Evolutionary conservation across 116 monocot species (phyloP), one percentile per base, ranked within the genome.

Genomic region (Thalassia testudinum): DNA sequence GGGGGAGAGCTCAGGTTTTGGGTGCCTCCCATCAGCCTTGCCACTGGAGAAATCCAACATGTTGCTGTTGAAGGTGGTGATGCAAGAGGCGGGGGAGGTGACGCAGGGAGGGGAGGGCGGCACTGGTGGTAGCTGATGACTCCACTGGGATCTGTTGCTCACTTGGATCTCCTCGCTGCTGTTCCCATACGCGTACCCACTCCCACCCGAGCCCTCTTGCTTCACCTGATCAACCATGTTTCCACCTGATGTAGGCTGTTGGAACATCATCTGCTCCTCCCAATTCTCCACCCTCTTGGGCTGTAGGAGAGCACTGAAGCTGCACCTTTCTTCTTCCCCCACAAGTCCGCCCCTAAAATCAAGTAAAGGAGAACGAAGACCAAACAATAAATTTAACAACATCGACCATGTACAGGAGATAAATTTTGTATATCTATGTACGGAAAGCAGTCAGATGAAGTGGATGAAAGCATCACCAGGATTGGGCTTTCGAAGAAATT

Each of bases 71-170:
- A 75, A 58, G 42, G 70, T 81, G 1, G 84, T 85, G n/a, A 81
- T 62, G 52, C 78, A 84, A 16, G 84, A 84, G 7, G 62, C 67
- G 14, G 80, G 80, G 43, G 88, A 77, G 12, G 83, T 74, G 53
- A 51, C 61, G 25, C n/a, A n/a, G 62, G 66, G 29, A 77, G 59
- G 37, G 63, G 44, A n/a, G n/a, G n/a, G n/a, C n/a, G n/a, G n/a
- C n/a, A n/a, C n/a, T n/a, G n/a, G n/a, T n/a, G n/a, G n/a, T n/a
- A n/a, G n/a, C n/a, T n/a, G n/a, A 43, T 61, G 61, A 56, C 57
- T 70, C 79, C 76, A 79, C 21, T 70, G 45, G 68, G 74, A 70
- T 53, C 57, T 69, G 12, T 17, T 52, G 30, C 10, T 34, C 30
- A 34, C 57, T 24, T 65, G 78, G 43, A 68, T 65, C 54, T 86